phyloP scores from a whole-genome alignment of 2,329 filamentous ascomycete species.

The Monilinia fructicola region DNA sequence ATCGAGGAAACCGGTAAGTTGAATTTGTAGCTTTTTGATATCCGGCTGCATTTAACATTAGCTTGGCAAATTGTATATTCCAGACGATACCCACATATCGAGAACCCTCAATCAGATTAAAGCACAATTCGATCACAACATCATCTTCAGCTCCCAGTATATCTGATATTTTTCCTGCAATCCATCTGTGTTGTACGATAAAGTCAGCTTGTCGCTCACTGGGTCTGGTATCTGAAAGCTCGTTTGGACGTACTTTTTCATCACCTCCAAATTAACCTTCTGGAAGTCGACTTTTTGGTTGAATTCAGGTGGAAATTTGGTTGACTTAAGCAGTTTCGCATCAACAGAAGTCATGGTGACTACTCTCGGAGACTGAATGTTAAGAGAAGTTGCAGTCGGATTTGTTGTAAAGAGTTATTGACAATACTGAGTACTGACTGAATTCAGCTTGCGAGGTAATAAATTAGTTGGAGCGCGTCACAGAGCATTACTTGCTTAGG shows the following conservation, averaged over 20 bases:
- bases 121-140: constrained; percentile 85
- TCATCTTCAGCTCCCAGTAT: constrained; percentile 94
- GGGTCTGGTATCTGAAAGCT: constrained; percentile 25
- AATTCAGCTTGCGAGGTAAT: background rate
- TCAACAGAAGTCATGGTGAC: constrained; percentile 75
- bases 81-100: constrained; percentile 63
- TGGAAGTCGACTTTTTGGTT: constrained; percentile 94
- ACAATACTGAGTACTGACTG: background rate
- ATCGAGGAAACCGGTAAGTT: constrained; percentile 91
- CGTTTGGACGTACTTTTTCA: constrained; percentile 78
- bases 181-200: constrained; percentile 66
- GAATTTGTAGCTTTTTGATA: constrained; percentile 92
- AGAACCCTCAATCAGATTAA: constrained; percentile 67
- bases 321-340: constrained; percentile 83
- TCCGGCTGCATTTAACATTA: constrained; percentile 65
- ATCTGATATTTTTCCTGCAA: constrained; percentile 79
- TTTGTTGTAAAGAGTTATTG: background rate
- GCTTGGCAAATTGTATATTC: constrained; percentile 27
- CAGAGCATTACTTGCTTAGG: constrained; percentile 13
- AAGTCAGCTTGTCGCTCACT: constrained; percentile 27
- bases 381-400: background rate
- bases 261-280: constrained; percentile 95
- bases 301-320: constrained; percentile 92
- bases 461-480: constrained; percentile 12
- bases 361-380: background rate